Evolutionary conservation across 202 grass and related monocot species (phyloP), one percentile per base, ranked within the genome.

Genomic region (Schoenoplectus tabernaemontani): DNA sequence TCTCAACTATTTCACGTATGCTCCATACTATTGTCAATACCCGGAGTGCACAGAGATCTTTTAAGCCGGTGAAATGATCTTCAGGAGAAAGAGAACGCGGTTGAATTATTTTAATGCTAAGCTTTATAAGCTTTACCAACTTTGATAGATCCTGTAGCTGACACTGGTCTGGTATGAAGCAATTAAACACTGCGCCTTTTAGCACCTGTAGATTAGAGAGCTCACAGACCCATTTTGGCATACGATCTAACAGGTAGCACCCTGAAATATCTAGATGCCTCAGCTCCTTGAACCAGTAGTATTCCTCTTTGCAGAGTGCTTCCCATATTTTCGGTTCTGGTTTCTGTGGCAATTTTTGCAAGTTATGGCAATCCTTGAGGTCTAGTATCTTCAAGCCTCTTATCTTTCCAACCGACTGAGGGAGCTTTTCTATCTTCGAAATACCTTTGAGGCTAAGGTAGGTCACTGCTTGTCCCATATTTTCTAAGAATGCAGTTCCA

Each of bases 351-450:
- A 93, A 57, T 39, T 76, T 90, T 70, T 90, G 85, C 79, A 93
- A 87, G 76, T 88, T 90, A 71, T 93, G 88, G 88, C 90, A 93
- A 68, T 88, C 77, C 61, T 76, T 81, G 80, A 93, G 83, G 63
- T 93, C 91, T 63, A 93, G 64, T 36, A 90, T 90, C 41, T 22
- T 88, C 59, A 93, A 73, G 79, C 78, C 72, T 62, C 80, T 59
- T 38, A 81, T 60, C 9, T 57, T 48, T 19, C 71, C 77, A 46
- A 93, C 64, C 5, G 90, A 87, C 74, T 72, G 17, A 64, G 87
- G 87, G 79, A 93, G 87, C 44, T 80, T 63, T 9, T 41, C 83
- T 61, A 93, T 86, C 54, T 71, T 82, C 33, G 90, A 93, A 61
- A 93, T 90, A 57, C 87, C 87, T 38, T 78, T 67, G 8, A 93